Evolutionary conservation across 1,139 yeast genomes (phyloP).

Genomic region (Candida mesenterica): DNA sequence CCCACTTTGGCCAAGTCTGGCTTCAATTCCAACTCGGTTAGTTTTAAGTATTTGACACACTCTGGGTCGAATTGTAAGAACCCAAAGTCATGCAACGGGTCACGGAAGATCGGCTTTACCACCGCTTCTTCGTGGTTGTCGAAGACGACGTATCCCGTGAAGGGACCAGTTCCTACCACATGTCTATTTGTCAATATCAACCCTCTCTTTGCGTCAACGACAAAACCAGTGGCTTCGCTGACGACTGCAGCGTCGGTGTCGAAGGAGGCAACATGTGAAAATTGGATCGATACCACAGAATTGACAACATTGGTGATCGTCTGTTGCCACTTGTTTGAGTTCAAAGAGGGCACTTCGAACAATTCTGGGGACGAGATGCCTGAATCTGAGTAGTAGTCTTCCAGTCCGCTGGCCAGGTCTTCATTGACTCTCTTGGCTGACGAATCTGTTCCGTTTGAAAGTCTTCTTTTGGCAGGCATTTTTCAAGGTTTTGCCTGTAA

Average conservation of each 20-base stretch:
- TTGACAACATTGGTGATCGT: constrained; percentile 82
- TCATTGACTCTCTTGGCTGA: constrained; percentile 2
- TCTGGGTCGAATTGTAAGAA: constrained; percentile 73
- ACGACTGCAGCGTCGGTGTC: constrained; percentile 83
- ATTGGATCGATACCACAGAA: constrained; percentile 86
- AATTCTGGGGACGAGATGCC: constrained; percentile 1
- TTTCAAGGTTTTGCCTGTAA: no score
- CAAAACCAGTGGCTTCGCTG: constrained; percentile 92
- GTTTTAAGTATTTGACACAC: constrained; percentile 69
- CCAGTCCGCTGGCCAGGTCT: constrained; percentile 4
- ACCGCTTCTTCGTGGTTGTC: constrained; percentile 95
- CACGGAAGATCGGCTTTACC: constrained; percentile 79
- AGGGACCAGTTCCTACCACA: constrained; percentile 94
- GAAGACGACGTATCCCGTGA: constrained; percentile 85
- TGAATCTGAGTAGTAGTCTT: constrained; percentile 2
- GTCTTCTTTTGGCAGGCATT: constrained; percentile 9
- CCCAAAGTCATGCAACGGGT: constrained; percentile 86
- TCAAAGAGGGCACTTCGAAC: constrained; percentile 5
- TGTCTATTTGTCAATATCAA: constrained; percentile 88
- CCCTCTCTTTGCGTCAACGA: constrained; percentile 82
- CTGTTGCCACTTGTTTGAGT: constrained; percentile 57
- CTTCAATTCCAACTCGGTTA: constrained; percentile 62
- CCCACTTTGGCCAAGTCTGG: constrained; percentile 90
- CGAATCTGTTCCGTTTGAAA: constrained; percentile 10
- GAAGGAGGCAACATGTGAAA: constrained; percentile 80